Base-by-base conservation (phyloP, 2,329 filamentous ascomycete species). In the Trichoderma citrinoviride region DNA sequence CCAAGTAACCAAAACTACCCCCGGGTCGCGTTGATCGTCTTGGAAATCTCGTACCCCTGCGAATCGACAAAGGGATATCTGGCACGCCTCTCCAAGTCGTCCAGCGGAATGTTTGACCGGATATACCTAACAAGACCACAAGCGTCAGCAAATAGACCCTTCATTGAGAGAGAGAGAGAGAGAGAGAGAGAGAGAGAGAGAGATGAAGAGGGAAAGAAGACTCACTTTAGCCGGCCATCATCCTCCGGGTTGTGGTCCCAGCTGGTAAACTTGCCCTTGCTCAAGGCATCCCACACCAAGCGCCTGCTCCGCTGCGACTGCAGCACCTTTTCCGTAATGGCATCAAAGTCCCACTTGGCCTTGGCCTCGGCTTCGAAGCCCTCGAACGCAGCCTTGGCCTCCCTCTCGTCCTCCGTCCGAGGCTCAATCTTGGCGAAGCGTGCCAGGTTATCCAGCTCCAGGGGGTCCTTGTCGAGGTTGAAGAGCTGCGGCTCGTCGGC, bases 161-260 rank as follows among this genome's bases (percentile, higher is more conserved):
- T 55, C 40, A 27, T n/a, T n/a, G n/a, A 41, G n/a, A 17, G 4
- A 17, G 5, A 33, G n/a, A 33, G 8, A 43, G 3, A 43, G 27
- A 49, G 27, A 41, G 37, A n/a, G 21, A 21, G n/a, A 27, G 49
- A 27, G 17, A 7, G 43, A 10, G 7, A 21, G 2, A 43, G 1
- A 37, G 43, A 25, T n/a, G n/a, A n/a, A n/a, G n/a, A 15, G 14
- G n/a, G 14, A 49, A 33, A 19, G 23, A 17, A 29, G 25, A 78
- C 83, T 77, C 79, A 88, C 82, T 89, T 90, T 69, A 86, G 81
- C 54, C 83, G 80, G 27, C 88, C 90, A 72, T 91, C 86, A 69
- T 91, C 87, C 3, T 83, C 78, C 0, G 92, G 92, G 78, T 93
- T 85, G 77, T 90, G 90, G 77, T 97, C 93, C 93, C 93, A 97